phyloP scores from a whole-genome alignment of 2,329 filamentous ascomycete genomes.

The Botrytis medusae region DNA sequence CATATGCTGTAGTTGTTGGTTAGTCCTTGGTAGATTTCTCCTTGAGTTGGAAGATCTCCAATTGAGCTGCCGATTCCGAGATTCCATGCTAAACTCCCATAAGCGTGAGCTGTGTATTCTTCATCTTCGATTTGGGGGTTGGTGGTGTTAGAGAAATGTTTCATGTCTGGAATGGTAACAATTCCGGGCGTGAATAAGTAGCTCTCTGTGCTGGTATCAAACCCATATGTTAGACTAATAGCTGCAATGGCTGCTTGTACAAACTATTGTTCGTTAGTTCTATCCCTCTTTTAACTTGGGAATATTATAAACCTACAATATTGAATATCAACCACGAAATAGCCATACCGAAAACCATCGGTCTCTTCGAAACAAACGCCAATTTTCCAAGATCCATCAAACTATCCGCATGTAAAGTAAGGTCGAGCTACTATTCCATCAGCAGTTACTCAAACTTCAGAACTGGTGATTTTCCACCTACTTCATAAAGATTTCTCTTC shows the following conservation, averaged over 20 bases:
- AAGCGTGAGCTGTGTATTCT: slow-evolving; percentile 47
- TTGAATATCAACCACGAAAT: slow-evolving; percentile 40
- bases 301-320: slow-evolving; percentile 33
- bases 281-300: no score
- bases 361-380: slow-evolving; percentile 35
- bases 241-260: slow-evolving; percentile 47
- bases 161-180: slow-evolving; percentile 43
- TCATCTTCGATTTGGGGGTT: slow-evolving; percentile 38
- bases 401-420: slow-evolving; percentile 40
- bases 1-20: slow-evolving; percentile 2
- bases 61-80: slow-evolving; percentile 31
- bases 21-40: neutral
- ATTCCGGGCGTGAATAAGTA: slow-evolving; percentile 41
- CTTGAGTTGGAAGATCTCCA: neutral
- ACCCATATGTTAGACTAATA: slow-evolving; percentile 46
- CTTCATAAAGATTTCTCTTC: slow-evolving; percentile 44
- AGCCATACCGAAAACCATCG: slow-evolving; percentile 36
- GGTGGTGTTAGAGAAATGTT: slow-evolving; percentile 40
- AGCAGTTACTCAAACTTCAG: slow-evolving; percentile 15
- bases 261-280: slow-evolving; percentile 33
- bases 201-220: slow-evolving; percentile 42
- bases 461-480: slow-evolving; percentile 25
- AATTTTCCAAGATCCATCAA: slow-evolving; percentile 38
- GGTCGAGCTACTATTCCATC: slow-evolving; percentile 34
- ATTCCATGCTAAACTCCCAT: slow-evolving; percentile 43